Evolutionary conservation across 2,329 filamentous ascomycete species (phyloP).

Genomic region (Tolypocladium nubicola): DNA sequence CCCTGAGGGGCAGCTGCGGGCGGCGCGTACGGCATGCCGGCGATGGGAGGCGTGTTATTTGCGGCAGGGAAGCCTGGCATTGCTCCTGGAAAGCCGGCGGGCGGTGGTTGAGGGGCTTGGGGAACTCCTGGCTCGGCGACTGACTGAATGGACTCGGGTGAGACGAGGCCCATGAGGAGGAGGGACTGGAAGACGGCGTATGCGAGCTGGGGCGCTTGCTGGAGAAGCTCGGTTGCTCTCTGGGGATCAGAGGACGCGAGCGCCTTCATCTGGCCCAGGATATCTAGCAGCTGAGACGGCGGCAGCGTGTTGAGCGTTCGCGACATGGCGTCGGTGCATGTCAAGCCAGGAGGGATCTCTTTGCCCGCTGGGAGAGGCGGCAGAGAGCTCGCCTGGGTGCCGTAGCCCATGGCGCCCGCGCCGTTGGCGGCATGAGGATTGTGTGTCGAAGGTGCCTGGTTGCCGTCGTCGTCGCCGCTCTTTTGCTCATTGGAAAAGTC

Average conservation of each 20-base stretch:
- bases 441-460: slow-evolving; percentile 11
- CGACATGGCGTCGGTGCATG: slow-evolving; percentile 83
- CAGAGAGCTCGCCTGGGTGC: slow-evolving; percentile 39
- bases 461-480: slow-evolving; percentile 47
- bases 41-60: slow-evolving; percentile 38
- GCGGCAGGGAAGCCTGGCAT: slow-evolving; percentile 26
- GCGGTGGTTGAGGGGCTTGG: slow-evolving; percentile 18
- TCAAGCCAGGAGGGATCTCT: slow-evolving; percentile 73
- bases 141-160: slow-evolving; percentile 68
- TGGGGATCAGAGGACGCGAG: slow-evolving; percentile 72
- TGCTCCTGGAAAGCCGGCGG: slow-evolving; percentile 20
- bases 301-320: slow-evolving; percentile 80
- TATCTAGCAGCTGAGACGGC: slow-evolving; percentile 81
- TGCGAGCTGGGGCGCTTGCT: slow-evolving; percentile 81
- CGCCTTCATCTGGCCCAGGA: slow-evolving; percentile 88
- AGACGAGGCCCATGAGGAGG: slow-evolving; percentile 85
- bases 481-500: slow-evolving; percentile 93
- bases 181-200: slow-evolving; percentile 94
- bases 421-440: slow-evolving; percentile 21
- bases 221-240: slow-evolving; percentile 75
- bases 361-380: slow-evolving; percentile 77
- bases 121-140: slow-evolving; percentile 57
- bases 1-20: slow-evolving; percentile 23
- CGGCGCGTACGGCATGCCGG: slow-evolving; percentile 33
- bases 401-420: slow-evolving; percentile 18